Base-by-base conservation (phyloP, 2,329 filamentous ascomycete species). In the Chaetomiaceae sp. region DNA sequence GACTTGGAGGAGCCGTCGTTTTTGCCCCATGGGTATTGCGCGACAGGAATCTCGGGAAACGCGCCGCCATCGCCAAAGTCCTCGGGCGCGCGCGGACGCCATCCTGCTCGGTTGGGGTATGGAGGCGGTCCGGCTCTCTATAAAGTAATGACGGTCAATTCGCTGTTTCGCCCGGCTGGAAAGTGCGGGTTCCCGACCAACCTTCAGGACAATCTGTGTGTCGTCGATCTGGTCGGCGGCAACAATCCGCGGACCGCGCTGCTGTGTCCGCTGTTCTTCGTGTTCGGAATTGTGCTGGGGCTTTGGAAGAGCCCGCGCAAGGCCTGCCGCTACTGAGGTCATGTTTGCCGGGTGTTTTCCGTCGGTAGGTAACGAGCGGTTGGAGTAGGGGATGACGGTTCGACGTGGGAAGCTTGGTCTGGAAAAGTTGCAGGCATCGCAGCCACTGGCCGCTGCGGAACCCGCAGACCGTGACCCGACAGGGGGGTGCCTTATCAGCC, bases 21-120 rank as follows among this genome's bases (percentile, higher is more conserved):
- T 90, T 97, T 96, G 55, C 95, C 89, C 46, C 96, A 81, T 10
- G 94, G 94, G 67, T 97, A 99, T 67, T 99, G 94, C 38, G 92
- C 94, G 48, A 97, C 84, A 13, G 89, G 85, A 25, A 96, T 85
- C 72, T 97, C 92, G 33, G 94, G 94, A 67, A 96, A 99, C 48
- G 92, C 90, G 64, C 94, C 94, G 59, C 94, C 94, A 76, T 97
- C 91, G 64, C 89, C 91, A 73, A 91, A 99, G 70, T 99, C 94
- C 67, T 96, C 91, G 58, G 87, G 82, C 36, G 80, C 80, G 65
- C 92, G 86, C 29, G 94, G 94, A 60, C 94, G 84, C 94, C 94
- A 99, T 80, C 88, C 89, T 68, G 82, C 73, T 65, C 94, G 86
- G 68, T 90, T 85, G 45, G 89, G 89, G 64, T 97, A 99, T 1